Conservation (phyloP, 345 rosid species). For the Eucalyptus leucophloia region DNA sequence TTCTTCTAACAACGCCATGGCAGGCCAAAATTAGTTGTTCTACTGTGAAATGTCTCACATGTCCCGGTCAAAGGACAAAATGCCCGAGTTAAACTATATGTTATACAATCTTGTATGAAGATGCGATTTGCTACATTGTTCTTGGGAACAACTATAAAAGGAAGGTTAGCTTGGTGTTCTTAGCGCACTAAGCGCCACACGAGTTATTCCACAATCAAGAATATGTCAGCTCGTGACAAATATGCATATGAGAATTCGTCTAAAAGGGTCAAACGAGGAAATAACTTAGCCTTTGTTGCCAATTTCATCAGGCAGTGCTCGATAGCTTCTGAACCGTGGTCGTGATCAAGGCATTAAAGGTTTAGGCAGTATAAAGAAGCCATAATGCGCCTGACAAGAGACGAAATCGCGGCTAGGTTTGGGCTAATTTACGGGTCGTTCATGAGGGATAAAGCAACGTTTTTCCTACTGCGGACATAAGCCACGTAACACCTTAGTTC, state of each 20-base stretch:
- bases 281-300: not conserved
- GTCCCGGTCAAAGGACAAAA: not conserved
- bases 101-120: too few relatives aligned
- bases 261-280: not conserved
- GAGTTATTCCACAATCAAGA: not conserved
- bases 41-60: too few relatives aligned
- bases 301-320: not conserved
- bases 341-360: not conserved
- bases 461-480: not conserved
- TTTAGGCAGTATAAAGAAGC: not conserved
- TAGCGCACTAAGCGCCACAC: accelerated
- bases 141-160: not conserved
- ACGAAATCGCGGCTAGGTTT: not conserved
- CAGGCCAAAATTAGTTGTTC: too few relatives aligned
- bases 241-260: not conserved
- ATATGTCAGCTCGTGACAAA: not conserved
- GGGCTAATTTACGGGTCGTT: not conserved
- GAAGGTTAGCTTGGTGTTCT: too few relatives aligned
- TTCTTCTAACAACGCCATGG: not conserved
- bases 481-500: not conserved
- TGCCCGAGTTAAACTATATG: accelerated
- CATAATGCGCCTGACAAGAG: not conserved
- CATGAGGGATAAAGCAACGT: not conserved
- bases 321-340: not conserved
- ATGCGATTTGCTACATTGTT: too few relatives aligned